Evolutionary conservation across 768 basidiomycete genomes (phyloP).

Genomic region (Naganishia vaughanmartiniae): DNA sequence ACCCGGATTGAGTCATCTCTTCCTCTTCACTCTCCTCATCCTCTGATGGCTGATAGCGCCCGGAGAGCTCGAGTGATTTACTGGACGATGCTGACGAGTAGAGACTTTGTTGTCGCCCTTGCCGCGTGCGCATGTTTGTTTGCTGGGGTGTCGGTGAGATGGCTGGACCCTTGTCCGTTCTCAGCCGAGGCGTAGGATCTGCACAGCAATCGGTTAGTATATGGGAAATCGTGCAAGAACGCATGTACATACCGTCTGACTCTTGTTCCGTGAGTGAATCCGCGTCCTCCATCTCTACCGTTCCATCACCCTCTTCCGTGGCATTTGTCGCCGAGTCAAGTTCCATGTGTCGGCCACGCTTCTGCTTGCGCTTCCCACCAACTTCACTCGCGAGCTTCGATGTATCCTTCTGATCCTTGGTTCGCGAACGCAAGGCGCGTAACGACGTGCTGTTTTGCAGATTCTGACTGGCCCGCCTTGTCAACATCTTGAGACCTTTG

Average conservation of each 20-base stretch:
- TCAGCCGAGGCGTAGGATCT: conserved; percentile 12
- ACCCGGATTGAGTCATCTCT: conserved; percentile 10
- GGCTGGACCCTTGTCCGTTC: neutral
- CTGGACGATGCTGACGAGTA: neutral
- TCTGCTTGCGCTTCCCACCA: neutral
- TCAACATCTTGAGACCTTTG: neutral
- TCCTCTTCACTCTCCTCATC: conserved; percentile 12
- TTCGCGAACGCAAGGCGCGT: conserved; percentile 8
- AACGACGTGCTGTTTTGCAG: neutral
- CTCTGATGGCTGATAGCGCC: neutral
- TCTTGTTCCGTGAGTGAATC: conserved; percentile 3
- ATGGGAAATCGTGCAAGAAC: neutral
- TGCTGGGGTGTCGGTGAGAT: neutral
- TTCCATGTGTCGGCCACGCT: too few relatives aligned
- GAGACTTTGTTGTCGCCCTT: conserved; percentile 13
- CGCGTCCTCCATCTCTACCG: conserved; percentile 12
- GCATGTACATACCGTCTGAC: neutral
- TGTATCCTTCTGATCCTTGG: neutral
- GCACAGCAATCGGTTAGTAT: neutral
- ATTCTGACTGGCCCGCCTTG: conserved; percentile 7
- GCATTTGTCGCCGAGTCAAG: neutral
- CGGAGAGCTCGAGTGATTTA: conserved; percentile 10
- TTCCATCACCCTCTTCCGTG: neutral
- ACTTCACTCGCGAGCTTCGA: neutral
- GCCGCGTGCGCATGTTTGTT: conserved; percentile 8